A percentile compares a stretch with the other conserved stretches of the same genome.
Evolutionary conservation across 768 basidiomycete species (phyloP).

Genomic region (Tulasnella calospora): DNA sequence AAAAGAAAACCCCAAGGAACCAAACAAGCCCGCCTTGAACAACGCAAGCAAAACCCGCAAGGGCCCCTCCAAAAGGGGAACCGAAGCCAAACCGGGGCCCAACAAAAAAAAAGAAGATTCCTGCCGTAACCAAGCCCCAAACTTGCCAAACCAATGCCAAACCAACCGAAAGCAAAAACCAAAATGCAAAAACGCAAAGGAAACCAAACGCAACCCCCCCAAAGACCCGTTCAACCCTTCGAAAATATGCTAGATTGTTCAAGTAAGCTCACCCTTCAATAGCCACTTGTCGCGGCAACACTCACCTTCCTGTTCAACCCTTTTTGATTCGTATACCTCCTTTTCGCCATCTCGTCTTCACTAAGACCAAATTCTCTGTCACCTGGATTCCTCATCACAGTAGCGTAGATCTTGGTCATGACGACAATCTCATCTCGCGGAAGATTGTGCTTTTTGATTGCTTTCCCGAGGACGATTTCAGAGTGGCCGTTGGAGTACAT

Average conservation of each 20-base stretch:
- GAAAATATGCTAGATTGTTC: constrained; percentile 44
- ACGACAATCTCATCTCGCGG: constrained; percentile 63
- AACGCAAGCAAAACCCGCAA: constrained; percentile 36
- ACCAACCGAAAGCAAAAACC: constrained; percentile 29
- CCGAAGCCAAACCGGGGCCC: constrained; percentile 41
- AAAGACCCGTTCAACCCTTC: constrained; percentile 43
- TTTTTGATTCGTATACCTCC: constrained; percentile 23
- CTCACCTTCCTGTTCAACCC: constrained; percentile 25
- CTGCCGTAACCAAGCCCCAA: background rate
- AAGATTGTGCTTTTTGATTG: constrained; percentile 49
- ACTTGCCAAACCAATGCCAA: background rate
- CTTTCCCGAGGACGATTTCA: constrained; percentile 64
- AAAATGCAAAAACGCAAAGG: constrained; percentile 47
- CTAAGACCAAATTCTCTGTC: background rate
- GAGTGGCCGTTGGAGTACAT: constrained; percentile 35
- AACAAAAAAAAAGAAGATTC: background rate
- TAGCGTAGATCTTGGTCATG: constrained; percentile 58
- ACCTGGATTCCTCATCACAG: background rate
- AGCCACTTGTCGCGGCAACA: background rate
- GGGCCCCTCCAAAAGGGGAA: constrained; percentile 42
- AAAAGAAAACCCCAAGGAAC: constrained; percentile 36
- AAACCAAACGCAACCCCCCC: constrained; percentile 43
- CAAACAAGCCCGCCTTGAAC: constrained; percentile 48
- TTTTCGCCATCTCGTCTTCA: constrained; percentile 7
- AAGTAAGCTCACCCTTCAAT: too few relatives aligned